These are phyloP conservation scores for Picochlorum costavermella DNA, from an alignment of 139 green algal genomes.

Conservation along the genomic window DNA sequence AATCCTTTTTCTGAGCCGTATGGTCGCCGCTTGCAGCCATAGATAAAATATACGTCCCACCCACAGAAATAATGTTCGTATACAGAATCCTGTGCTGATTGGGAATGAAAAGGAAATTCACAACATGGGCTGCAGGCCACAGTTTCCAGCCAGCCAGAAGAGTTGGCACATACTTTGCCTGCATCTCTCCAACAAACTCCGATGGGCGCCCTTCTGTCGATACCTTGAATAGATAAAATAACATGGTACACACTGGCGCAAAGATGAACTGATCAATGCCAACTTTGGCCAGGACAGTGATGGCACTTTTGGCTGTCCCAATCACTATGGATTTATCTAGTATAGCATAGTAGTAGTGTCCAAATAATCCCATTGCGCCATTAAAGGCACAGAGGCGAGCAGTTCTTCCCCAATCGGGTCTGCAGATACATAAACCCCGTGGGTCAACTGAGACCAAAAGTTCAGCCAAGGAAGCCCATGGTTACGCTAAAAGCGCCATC, in stretches of 20 bases:
- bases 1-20: background rate
- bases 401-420: constrained; percentile 21
- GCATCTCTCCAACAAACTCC: constrained; percentile 8
- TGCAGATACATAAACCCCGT: too few species aligned
- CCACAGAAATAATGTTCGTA: constrained; percentile 37
- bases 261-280: constrained; percentile 49
- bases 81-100: constrained; percentile 37
- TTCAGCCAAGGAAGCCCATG: background rate
- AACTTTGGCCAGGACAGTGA: constrained; percentile 37
- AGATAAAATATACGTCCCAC: constrained; percentile 27
- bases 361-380: constrained; percentile 11
- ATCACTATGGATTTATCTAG: constrained; percentile 29
- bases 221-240: constrained; percentile 42
- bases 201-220: background rate
- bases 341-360: constrained; percentile 24
- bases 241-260: constrained; percentile 38
- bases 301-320: constrained; percentile 18
- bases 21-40: constrained; percentile 10
- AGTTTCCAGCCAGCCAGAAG: constrained; percentile 36
- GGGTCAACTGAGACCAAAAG: too few species aligned
- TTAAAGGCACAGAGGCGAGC: constrained; percentile 21
- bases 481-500: background rate
- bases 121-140: constrained; percentile 27
- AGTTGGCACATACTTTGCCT: constrained; percentile 25
- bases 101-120: constrained; percentile 43